Evolutionary conservation across 306 rosid species (phyloP), one percentile per base, ranked within the genome.

Genomic region (Datisca glomerata): DNA sequence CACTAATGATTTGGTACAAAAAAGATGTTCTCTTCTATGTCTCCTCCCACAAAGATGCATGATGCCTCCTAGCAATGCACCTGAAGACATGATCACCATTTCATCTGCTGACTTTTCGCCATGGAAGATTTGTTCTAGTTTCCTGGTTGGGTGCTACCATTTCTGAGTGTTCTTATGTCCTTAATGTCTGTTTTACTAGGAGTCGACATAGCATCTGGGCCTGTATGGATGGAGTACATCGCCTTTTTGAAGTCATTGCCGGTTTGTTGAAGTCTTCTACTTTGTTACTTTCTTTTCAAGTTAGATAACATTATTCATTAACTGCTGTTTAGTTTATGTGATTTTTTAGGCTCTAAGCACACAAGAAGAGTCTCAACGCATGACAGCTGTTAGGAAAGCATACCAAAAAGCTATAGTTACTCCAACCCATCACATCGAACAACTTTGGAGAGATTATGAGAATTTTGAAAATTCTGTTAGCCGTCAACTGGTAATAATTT

Each of bases 221-320:
- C 97, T 13, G 79, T 87, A 34, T 87, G 97, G 97, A 72, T 74
- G 82, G 97, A 87, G 67, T 87, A 87, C 67, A 74, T 87, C 41
- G 23, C 86, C 53, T 83, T 87, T 58, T 63, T 83, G 36, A 86
- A 73, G 66, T 76, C 85, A 27, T 70, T 83, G 61, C 97, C 87
- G 81, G 97, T 87, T 37, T 53, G 79, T 61, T 44, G 55, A 22
- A 41, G 41, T 56, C 59, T 41, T 53, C 57, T 53, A 24, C 56
- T 6, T 16, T 19, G 18, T 18, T 31, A 5, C 3, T 31, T 11
- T 18, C 56, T 21, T 41, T 32, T 41, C 12, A 32, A 32, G 45
- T 24, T 28, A 21, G 25, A 16, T 29, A 15, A 18, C 11, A 49
- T 52, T 22, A 24, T 59, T 27, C 24, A n/a, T 33, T 46, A 29